phyloP scores from a whole-genome alignment of 306 rosid genomes.

The Macrotyloma uniflorum region DNA sequence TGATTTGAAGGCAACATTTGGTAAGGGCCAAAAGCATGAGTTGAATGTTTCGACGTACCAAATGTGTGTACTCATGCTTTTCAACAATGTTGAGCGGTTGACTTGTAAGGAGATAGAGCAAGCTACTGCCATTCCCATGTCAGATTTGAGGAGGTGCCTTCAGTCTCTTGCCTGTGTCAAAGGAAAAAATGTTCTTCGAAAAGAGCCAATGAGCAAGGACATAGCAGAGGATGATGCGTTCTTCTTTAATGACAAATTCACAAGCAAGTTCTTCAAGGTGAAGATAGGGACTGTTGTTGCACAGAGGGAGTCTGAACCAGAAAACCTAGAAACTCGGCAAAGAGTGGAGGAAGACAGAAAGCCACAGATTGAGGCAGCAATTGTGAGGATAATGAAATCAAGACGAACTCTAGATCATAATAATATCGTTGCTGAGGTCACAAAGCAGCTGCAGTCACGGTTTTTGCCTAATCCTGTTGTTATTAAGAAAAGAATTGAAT shows the following conservation, averaged over 20 bases:
- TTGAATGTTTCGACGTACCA: conserved; percentile 64
- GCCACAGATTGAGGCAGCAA: conserved; percentile 67
- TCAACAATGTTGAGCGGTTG: conserved; percentile 49
- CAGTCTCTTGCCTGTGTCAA: conserved; percentile 61
- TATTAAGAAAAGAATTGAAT: conserved; percentile 60
- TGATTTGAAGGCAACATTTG: conserved; percentile 56
- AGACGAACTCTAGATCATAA: conserved; percentile 58
- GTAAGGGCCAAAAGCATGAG: conserved; percentile 61
- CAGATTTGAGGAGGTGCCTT: conserved; percentile 61
- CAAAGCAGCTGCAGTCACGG: conserved; percentile 62
- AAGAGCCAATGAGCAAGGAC: conserved; percentile 69
- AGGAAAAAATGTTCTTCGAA: conserved; percentile 60
- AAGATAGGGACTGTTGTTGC: conserved; percentile 66
- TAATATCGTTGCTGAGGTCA: conserved; percentile 59
- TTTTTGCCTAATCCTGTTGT: conserved; percentile 58
- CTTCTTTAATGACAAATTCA: conserved; percentile 59
- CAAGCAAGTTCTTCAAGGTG: conserved; percentile 60
- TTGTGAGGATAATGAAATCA: conserved; percentile 65
- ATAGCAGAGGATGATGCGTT: conserved; percentile 56
- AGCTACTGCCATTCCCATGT: conserved; percentile 51
- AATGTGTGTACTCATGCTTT: conserved; percentile 66
- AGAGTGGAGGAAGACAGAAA: conserved; percentile 66
- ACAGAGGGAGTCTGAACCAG: conserved; percentile 63
- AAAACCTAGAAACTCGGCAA: conserved; percentile 61
- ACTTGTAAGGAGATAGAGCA: conserved; percentile 63